Base-by-base conservation (phyloP, 768 basidiomycete species). In the Butyriboletus loyo region DNA sequence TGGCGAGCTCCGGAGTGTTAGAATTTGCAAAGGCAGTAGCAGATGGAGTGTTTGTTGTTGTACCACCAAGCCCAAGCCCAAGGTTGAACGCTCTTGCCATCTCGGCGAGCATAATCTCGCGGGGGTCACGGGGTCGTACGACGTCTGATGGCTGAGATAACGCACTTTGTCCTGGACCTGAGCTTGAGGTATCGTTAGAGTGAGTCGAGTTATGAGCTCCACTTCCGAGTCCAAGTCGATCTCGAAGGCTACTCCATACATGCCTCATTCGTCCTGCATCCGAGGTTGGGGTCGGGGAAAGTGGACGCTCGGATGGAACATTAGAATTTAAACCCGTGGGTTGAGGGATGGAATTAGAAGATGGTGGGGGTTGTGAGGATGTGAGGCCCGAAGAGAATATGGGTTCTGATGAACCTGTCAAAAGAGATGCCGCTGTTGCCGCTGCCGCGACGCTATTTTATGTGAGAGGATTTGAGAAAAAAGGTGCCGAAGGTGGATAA, bases 341-440 rank as follows among this genome's bases (percentile, higher is more conserved):
- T 14, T 55, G 60, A 34, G 59, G 46, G 21, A 55, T 41, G 31
- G 63, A 22, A 38, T 35, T 54, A 24, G 53, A 60, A 40, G 49
- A 46, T 32, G 48, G 62, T 37, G 50, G 48, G 19, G 55, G 35
- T 5, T 50, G 64, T 54, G 75, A 66, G 46, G 78, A 69, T 28
- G 78, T 72, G 47, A 84, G 74, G 39, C 80, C 76, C 22, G 84
- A 77, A 34, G 80, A 77, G 50, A 86, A 77, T 39, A 89, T 79
- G 11, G 83, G 78, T 44, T 85, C 81, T 5, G 84, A 81, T 22
- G 84, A 80, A 32, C 87, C 87, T 1, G 85, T 84, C n/a, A 89
- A 76, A 27, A 90, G 77, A 4, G 91, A 92, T 8, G 88, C 89
- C 2, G 91, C 90, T 1, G 90, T 92, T n/a, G 91, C 91, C 10